These are phyloP conservation scores for Xanthoparmelia taractica DNA, from an alignment of 495 filamentous ascomycete species.

Conservation along the genomic window DNA sequence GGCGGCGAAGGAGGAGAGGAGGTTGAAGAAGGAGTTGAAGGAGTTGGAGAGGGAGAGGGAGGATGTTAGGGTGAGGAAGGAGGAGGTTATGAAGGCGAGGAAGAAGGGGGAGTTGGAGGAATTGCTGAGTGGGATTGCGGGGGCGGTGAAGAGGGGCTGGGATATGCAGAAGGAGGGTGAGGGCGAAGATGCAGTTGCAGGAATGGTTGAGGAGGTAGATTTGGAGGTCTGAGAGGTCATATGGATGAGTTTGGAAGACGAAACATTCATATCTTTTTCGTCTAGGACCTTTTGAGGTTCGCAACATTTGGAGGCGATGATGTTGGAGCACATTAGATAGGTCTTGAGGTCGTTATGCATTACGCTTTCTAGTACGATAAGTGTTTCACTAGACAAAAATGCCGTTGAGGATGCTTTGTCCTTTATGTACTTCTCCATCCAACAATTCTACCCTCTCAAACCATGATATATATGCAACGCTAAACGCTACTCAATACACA, in stretches of 20 bases:
- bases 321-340: background rate
- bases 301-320: background rate
- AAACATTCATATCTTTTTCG: background rate
- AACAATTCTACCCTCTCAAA: background rate
- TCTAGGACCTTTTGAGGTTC: background rate
- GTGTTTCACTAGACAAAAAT: background rate
- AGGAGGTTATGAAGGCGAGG: slow-evolving; percentile 14
- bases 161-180: slow-evolving; percentile 17
- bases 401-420: background rate
- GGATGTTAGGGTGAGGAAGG: slow-evolving; percentile 10
- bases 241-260: background rate
- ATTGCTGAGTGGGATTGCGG: slow-evolving; percentile 14
- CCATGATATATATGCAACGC: slow-evolving; percentile 3
- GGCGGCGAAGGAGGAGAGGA: slow-evolving; percentile 14
- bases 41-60: slow-evolving; percentile 15
- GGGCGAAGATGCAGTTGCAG: slow-evolving; percentile 1
- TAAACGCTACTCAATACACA: background rate
- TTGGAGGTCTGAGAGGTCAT: background rate
- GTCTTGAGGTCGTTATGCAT: background rate
- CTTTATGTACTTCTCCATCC: background rate
- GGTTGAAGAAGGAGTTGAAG: slow-evolving; percentile 14
- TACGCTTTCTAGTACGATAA: background rate
- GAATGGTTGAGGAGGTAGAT: background rate
- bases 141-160: slow-evolving; percentile 19
- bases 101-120: slow-evolving; percentile 20